Base-by-base conservation (phyloP, 352 stramenopile genomes). In the Pythium chondricola region DNA sequence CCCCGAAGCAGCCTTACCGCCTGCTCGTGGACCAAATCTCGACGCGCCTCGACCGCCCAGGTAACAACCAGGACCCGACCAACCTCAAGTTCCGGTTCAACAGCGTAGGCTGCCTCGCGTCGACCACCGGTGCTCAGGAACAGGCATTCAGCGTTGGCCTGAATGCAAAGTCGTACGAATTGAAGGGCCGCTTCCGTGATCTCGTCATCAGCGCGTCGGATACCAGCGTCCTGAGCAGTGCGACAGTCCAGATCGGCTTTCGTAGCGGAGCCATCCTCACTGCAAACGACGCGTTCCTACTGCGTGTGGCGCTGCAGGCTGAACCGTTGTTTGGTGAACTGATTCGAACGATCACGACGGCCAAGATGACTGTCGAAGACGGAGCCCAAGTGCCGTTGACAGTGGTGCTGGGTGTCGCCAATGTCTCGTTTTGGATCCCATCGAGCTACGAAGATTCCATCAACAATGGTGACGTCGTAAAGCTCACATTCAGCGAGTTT, bases 371-470 rank as follows among this genome's bases (percentile, higher is more conserved):
- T 21, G 42, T 74, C 32, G 51, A 69, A 2, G 51, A 55, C 6
- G 49, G 48, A 7, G 26, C 55, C n/a, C 40, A 65, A 1, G 48
- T 81, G 16, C 60, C 61, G 13, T 49, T 91, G 43, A 61, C 73
- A 0, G 44, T 88, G 16, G 71, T 52, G 26, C 59, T 88, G 24
- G 72, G 74, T 2, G 43, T 46, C 0, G 78, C 66, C 3, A 91
- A 88, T 42, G 57, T 91, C 31, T 88, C 77, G 18, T 88, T 91
- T 45, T 80, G 62, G n/a, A 80, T 91, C 30, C 80, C 80, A 1
- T 54, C 75, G 27, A 67, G 52, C 1, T 89, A 83, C 40, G 59
- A 49, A 14, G 62, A 66, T 2, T 72, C 52, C 18, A 86, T 92
- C 38, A 69, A 87, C 58, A 88, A 89, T n/a, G 80, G 80, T n/a